phyloP scores from a whole-genome alignment of 176 grass and related monocot species.

The Guadua angustifolia region DNA sequence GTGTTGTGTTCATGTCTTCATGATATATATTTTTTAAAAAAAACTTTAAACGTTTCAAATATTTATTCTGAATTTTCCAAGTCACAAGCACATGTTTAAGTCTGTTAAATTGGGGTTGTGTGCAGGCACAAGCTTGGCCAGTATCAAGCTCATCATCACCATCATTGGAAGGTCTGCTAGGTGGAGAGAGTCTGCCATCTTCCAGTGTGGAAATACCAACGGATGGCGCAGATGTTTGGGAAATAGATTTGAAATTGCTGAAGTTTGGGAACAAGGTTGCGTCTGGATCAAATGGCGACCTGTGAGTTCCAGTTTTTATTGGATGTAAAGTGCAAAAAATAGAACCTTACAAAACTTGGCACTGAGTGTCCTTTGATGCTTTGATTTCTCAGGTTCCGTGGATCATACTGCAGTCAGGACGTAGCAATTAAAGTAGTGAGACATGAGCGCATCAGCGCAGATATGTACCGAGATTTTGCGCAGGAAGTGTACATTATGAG shows the following conservation, averaged over 20 bases:
- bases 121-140: conserved; percentile 53
- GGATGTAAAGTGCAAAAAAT: neutral
- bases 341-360: conserved; percentile 12
- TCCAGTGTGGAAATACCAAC: conserved; percentile 76
- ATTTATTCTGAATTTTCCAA: conserved; percentile 29
- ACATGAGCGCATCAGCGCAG: conserved; percentile 61
- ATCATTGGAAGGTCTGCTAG: conserved; percentile 41
- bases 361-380: conserved; percentile 13
- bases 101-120: neutral
- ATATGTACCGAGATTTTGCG: conserved; percentile 85
- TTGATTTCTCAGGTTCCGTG: conserved; percentile 62
- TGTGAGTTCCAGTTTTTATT: conserved; percentile 68
- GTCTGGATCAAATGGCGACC: conserved; percentile 73
- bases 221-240: conserved; percentile 79
- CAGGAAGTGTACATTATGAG: conserved; percentile 98
- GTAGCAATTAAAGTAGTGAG: conserved; percentile 94
- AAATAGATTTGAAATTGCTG: conserved; percentile 75
- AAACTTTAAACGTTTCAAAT: neutral
- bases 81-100: neutral
- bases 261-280: conserved; percentile 77
- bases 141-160: conserved; percentile 45
- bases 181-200: conserved; percentile 42
- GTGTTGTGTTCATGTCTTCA: neutral
- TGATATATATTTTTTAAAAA: no score
- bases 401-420: conserved; percentile 88